These are phyloP conservation scores for Microbotryum intermedium DNA, from an alignment of 1,284 basidiomycete genomes.

Conservation along the genomic window DNA sequence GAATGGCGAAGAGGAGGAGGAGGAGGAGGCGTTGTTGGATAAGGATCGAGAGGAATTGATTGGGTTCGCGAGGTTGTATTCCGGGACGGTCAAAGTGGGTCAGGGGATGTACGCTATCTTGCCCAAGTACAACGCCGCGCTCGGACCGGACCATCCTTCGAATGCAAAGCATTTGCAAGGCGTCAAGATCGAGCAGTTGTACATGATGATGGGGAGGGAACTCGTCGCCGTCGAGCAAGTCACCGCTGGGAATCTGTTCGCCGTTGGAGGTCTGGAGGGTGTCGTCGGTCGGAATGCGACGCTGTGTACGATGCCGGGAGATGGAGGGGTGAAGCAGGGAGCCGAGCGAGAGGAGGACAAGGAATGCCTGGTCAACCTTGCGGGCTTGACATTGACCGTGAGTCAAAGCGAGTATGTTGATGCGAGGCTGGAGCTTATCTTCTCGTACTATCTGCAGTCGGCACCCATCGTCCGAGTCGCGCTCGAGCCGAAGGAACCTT, in stretches of 20 bases:
- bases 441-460: slow-evolving; percentile 43
- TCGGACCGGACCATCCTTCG: slow-evolving; percentile 57
- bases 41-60: slow-evolving; percentile 46
- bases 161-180: slow-evolving; percentile 63
- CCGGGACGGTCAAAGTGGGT: slow-evolving; percentile 66
- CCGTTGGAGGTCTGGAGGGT: slow-evolving; percentile 80
- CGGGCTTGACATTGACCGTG: slow-evolving; percentile 63
- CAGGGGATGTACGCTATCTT: slow-evolving; percentile 64
- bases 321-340: slow-evolving; percentile 40
- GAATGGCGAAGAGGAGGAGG: not conserved
- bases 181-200: slow-evolving; percentile 65
- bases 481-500: slow-evolving; percentile 73
- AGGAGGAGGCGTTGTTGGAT: slow-evolving; percentile 17
- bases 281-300: slow-evolving; percentile 87
- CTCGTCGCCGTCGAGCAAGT: slow-evolving; percentile 74
- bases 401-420: slow-evolving; percentile 31
- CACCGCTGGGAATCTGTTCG: slow-evolving; percentile 92
- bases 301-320: slow-evolving; percentile 52
- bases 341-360: slow-evolving; percentile 43
- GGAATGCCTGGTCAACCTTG: slow-evolving; percentile 66
- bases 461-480: slow-evolving; percentile 94
- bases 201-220: slow-evolving; percentile 97
- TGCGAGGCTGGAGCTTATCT: not conserved
- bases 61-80: slow-evolving; percentile 90
- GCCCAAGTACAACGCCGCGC: slow-evolving; percentile 74